A percentile compares a stretch with the other conserved stretches of the same genome.
These are phyloP conservation scores for Monosporozyma yasuniensis DNA, from an alignment of 805 yeast species.

Conservation along the genomic window DNA sequence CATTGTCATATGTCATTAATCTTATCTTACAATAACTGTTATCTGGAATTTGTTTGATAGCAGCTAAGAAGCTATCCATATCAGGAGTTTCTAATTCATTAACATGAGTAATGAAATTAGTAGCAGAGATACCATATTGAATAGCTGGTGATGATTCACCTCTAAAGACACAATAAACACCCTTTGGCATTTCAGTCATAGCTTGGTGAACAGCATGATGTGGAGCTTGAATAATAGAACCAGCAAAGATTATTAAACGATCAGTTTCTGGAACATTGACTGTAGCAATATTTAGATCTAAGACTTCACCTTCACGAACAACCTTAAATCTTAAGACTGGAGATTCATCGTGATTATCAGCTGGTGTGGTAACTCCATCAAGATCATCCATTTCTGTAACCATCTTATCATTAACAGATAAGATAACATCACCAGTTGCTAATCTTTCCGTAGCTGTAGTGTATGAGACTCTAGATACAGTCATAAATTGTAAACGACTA, in stretches of 20 bases:
- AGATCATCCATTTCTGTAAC: constrained; percentile 63
- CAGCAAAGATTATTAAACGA: constrained; percentile 72
- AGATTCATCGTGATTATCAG: constrained; percentile 33
- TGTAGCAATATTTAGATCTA: constrained; percentile 56
- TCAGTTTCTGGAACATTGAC: constrained; percentile 53
- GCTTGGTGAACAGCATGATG: constrained; percentile 88
- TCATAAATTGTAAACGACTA: constrained; percentile 64
- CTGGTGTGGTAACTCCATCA: constrained; percentile 33
- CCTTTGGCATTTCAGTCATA: constrained; percentile 66
- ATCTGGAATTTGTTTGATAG: constrained; percentile 65
- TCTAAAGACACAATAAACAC: constrained; percentile 71
- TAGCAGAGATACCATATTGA: constrained; percentile 68
- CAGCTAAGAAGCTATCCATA: constrained; percentile 54
- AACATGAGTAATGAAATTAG: constrained; percentile 83
- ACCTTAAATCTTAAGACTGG: constrained; percentile 46
- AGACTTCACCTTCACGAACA: constrained; percentile 60
- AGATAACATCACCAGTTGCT: constrained; percentile 64
- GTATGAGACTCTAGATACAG: constrained; percentile 59
- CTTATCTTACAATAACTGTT: constrained; percentile 74
- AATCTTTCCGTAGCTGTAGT: constrained; percentile 32
- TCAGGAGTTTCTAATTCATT: constrained; percentile 68
- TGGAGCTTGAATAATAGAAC: constrained; percentile 77
- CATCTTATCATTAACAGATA: constrained; percentile 57
- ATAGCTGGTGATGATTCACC: constrained; percentile 79
- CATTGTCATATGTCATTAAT: constrained; percentile 73